Percentiles rank a stretch among this genome's conserved stretches.
phyloP scores from a whole-genome alignment of 495 filamentous ascomycete species.

The Hypoxylon cercidicola region DNA sequence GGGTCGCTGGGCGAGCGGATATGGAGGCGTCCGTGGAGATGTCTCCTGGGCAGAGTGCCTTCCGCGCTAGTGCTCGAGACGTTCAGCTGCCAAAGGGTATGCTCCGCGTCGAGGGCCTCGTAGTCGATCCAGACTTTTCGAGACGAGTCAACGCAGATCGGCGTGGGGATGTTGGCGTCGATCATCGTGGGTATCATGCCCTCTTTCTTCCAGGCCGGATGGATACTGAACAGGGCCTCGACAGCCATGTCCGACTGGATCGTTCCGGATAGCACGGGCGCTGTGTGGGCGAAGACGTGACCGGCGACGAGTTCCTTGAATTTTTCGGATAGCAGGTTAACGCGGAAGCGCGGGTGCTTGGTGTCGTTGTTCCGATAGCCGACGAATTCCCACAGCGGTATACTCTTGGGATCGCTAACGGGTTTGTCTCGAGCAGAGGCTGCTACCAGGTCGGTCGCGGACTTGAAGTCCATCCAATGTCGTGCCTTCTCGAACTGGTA shows the following conservation, averaged over 20 bases:
- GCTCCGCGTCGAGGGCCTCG: no score
- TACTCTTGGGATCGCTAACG: slow-evolving; percentile 1
- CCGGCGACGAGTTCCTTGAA: slow-evolving; percentile 51
- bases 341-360: slow-evolving; percentile 50
- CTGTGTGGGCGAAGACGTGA: slow-evolving; percentile 56
- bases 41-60: no score
- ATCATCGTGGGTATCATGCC: slow-evolving; percentile 44
- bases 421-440: no score
- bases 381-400: slow-evolving; percentile 50
- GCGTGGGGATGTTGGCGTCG: not conserved
- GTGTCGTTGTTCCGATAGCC: slow-evolving; percentile 49
- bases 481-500: slow-evolving; percentile 55
- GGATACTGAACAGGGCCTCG: slow-evolving; percentile 53
- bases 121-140: no score
- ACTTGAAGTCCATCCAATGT: slow-evolving; percentile 49
- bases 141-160: not conserved
- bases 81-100: no score
- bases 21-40: no score
- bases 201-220: slow-evolving; percentile 37
- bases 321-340: slow-evolving; percentile 52
- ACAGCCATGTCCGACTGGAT: slow-evolving; percentile 57
- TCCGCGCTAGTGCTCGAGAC: no score
- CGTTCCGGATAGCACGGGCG: slow-evolving; percentile 59
- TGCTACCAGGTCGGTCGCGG: slow-evolving; percentile 35
- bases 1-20: no score